Percentiles rank a stretch among this genome's conserved stretches.
phyloP scores from a whole-genome alignment of 2,329 filamentous ascomycete species.

The Fusarium subtropicale region DNA sequence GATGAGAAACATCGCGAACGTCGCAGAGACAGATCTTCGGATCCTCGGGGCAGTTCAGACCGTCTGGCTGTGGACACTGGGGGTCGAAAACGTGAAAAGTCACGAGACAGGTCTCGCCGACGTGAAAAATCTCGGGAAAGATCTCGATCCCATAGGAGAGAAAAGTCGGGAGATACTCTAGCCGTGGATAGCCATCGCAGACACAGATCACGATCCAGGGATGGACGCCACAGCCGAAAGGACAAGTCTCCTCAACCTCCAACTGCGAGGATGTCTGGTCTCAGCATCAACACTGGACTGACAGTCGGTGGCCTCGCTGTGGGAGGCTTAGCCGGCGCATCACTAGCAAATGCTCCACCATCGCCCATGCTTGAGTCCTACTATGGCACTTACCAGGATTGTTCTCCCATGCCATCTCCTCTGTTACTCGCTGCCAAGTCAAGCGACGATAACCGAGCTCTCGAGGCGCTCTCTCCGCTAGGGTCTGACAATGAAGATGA shows the following conservation, averaged over 20 bases:
- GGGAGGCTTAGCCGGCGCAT: constrained; percentile 52
- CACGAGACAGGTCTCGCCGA: constrained; percentile 36
- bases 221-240: constrained; percentile 42
- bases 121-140: constrained; percentile 46
- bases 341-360: constrained; percentile 71
- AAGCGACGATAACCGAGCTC: constrained; percentile 61
- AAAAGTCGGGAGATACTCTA: constrained; percentile 38
- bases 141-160: constrained; percentile 39
- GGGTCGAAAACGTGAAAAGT: constrained; percentile 45
- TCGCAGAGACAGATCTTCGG: constrained; percentile 47
- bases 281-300: constrained; percentile 59
- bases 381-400: constrained; percentile 91
- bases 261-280: constrained; percentile 62
- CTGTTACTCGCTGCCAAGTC: constrained; percentile 66
- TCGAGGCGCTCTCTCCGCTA: constrained; percentile 65
- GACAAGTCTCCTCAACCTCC: constrained; percentile 63
- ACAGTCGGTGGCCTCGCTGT: constrained; percentile 46
- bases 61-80: constrained; percentile 38
- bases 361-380: constrained; percentile 94
- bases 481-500: constrained; percentile 59
- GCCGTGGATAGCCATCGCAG: constrained; percentile 34
- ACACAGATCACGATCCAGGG: constrained; percentile 32
- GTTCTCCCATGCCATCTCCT: constrained; percentile 93
- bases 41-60: constrained; percentile 39
- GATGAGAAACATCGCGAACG: constrained; percentile 52